Base-by-base conservation (phyloP, 345 rosid genomes). In the Citrus mangshanensis region DNA sequence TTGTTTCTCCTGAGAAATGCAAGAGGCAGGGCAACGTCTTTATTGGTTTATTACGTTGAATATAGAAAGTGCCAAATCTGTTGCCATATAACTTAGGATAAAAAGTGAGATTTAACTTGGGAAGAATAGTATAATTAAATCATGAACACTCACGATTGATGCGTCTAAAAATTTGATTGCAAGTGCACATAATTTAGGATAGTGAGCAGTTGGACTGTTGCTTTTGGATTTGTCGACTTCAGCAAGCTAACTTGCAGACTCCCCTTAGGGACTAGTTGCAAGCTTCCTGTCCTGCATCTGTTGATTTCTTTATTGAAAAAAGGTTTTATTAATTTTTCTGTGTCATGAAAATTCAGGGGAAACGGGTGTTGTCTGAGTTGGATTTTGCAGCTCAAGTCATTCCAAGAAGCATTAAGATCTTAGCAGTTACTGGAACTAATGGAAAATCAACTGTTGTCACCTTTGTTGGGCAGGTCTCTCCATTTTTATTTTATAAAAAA, bases 371-470 rank as follows among this genome's bases (percentile, higher is more conserved):
- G 81, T 83, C 85, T 51, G 83, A 77, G 63, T 72, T 83, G 75
- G 83, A 83, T 73, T 79, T 79, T 70, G 85, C 84, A 10, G 81
- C 79, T 8, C 79, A 85, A 82, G 63, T 77, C 46, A 75, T 82
- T 34, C 82, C 85, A 38, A 49, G 68, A 64, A 73, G 72, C 49
- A 62, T 82, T 49, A 85, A 65, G 74, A 80, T 79, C 71, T 74
- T 85, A 55, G 85, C 85, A 67, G 85, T 85, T 30, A 82, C 83
- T 22, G 85, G 87, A 74, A 85, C 77, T 42, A 85, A 82, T 79
- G 85, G 87, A 60, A 85, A 85, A 80, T 85, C 87, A 70, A 82
- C 85, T 79, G 81, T 77, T 77, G 83, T 81, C 30, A 85, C 81
- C 28, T 85, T 82, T 77, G 75, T 74, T 77, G 85, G 87, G 55